Evolutionary conservation across 2,329 filamentous ascomycete species (phyloP).

Genomic region (Arthrobotrys sphaeroides): DNA sequence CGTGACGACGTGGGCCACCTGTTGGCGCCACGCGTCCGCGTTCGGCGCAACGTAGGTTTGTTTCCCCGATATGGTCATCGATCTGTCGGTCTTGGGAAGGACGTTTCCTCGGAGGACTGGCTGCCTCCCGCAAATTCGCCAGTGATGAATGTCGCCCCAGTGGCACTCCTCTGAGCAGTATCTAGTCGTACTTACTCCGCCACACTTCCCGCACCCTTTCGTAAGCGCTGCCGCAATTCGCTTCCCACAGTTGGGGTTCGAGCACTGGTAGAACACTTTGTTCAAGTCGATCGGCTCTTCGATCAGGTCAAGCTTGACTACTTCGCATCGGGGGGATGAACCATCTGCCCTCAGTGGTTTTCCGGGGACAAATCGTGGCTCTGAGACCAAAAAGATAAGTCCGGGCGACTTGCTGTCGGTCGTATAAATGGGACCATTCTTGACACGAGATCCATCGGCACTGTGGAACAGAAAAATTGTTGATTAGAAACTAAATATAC

Average conservation of each 20-base stretch:
- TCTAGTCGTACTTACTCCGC: conserved; percentile 21
- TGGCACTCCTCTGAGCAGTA: conserved; percentile 32
- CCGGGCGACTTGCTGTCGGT: conserved; percentile 25
- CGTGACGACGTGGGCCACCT: conserved; percentile 12
- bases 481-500: background rate
- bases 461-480: background rate
- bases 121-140: conserved; percentile 13
- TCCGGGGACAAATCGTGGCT: conserved; percentile 2
- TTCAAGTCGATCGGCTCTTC: background rate
- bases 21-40: conserved; percentile 27
- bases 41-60: conserved; percentile 16
- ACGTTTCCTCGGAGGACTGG: conserved; percentile 11
- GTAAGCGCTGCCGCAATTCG: conserved; percentile 22
- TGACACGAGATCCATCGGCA: conserved; percentile 9
- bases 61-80: background rate
- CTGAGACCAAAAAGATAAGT: background rate
- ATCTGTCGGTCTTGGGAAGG: background rate
- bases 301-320: background rate
- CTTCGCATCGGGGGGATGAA: background rate
- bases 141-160: conserved; percentile 20
- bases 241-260: conserved; percentile 14
- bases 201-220: conserved; percentile 12
- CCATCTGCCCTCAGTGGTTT: background rate
- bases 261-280: conserved; percentile 37
- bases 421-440: background rate